Base-by-base conservation (phyloP, 495 filamentous ascomycete species). In the Halenospora varia region DNA sequence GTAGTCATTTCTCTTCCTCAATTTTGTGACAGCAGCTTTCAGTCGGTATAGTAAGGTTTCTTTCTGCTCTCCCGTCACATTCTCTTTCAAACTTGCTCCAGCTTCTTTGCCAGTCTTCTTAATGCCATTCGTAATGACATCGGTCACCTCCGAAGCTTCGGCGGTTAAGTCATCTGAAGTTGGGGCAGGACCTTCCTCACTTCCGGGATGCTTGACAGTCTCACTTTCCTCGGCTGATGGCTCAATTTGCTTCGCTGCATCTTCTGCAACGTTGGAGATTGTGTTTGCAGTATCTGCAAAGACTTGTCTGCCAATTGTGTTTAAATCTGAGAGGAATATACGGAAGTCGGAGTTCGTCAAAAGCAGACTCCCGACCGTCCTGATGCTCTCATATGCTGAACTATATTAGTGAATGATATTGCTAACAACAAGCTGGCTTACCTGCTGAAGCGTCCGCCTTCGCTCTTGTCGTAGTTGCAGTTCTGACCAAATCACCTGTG, bases 311-410 rank as follows among this genome's bases (percentile, higher is more conserved):
- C 85, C 88, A 55, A 97, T 80, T 0, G 85, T 82, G 41, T 83
- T 84, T 25, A 96, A 70, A 64, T 97, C 93, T n/a, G 84, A 80
- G 24, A 96, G 79, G 62, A 97, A 92, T 15, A 90, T 72, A 18
- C 92, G 83, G 69, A 97, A 96, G 63, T 96, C 92, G 2, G 88
- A 82, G 68, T 97, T 97, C 15, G 88, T 91, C 20, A 97, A 73
- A 0, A 96, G 81, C 6, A 97, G 77, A 48, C 82, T 86, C 10
- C 89, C 88, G 8, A 97, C 85, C 0, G 90, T 96, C 49, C 85
- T 87, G 42, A 96, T 71, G 65, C 92, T 96, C 63, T 86, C 78
- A 69, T 91, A 95, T 4, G 87, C 92, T 92, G 29, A 4, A 35
- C 4, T 6, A 6, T 35, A 6, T 35, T 35, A 35, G 29, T 6